Base-by-base conservation (phyloP, 805 yeast species). In the Ogataea parapolymorpha region DNA sequence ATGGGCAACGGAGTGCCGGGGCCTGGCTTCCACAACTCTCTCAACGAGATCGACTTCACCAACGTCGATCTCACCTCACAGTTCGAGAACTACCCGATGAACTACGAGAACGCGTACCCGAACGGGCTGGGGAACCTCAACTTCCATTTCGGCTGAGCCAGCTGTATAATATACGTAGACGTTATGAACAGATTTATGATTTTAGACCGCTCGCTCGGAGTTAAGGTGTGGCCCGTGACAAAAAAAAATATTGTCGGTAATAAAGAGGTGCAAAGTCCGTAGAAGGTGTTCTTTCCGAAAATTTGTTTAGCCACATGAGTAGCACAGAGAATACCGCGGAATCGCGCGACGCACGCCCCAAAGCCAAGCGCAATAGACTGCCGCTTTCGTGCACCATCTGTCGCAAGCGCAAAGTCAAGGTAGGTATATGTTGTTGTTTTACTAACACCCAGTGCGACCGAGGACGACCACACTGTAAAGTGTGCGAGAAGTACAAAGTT, bases 341-440 rank as follows among this genome's bases (percentile, higher is more conserved):
- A 9, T 15, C 11, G 15, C 12, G 16, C 6, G 27, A 9, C 7
- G 6, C 25, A 6, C 41, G 34, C 16, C 34, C 37, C n/a, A 54
- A 51, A 32, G 46, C 56, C 14, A 68, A 61, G 46, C 59, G 76
- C 37, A 65, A 69, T 31, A 62, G 78, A 35, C 61, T 68, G 44
- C 65, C 73, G 0, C 48, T 75, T 7, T 72, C 74, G 0, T 74
- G 80, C 48, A 68, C 66, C 18, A 66, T 67, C 28, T 74, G 79
- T 44, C 62, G 75, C 14, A 66, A 61, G 51, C 59, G 74, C 32
- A 74, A 74, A 50, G 71, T 71, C 26, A 73, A 72, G 44, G 65
- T 61, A 51, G 22, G 64, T 55, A 13, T 14, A 15, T 23, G 65
- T 58, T 10, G 35, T 29, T 23, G 24, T 13, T 29, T 10, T 5